These are phyloP conservation scores for Fusarium fujikuroi DNA, from an alignment of 2,329 filamentous ascomycete species.

Conservation along the genomic window DNA sequence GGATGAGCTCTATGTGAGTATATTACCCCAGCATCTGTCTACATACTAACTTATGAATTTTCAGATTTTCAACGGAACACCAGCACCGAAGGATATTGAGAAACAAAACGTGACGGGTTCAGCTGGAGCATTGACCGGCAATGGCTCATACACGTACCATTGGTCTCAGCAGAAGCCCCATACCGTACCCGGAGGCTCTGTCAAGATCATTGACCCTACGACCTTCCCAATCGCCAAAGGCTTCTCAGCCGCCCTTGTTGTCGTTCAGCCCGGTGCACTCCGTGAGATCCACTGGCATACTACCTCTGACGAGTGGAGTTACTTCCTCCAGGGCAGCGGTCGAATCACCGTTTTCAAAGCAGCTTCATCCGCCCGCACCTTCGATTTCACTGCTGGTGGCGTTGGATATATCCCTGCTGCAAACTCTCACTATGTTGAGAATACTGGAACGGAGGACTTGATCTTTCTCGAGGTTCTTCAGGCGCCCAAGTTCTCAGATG, in stretches of 20 bases:
- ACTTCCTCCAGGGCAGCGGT: conserved; percentile 14
- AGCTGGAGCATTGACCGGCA: not conserved
- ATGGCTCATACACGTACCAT: conserved; percentile 18
- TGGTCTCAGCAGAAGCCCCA: conserved; percentile 20
- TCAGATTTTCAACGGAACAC: conserved; percentile 19
- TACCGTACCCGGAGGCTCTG: conserved; percentile 10
- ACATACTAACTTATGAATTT: accelerated
- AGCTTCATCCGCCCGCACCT: not conserved
- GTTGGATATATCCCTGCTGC: conserved; percentile 11
- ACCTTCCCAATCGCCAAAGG: conserved; percentile 9
- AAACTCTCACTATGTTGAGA: conserved; percentile 20
- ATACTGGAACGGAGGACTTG: conserved; percentile 8
- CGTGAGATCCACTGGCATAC: conserved; percentile 21
- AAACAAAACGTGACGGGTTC: conserved; percentile 6
- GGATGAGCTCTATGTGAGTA: conserved; percentile 13
- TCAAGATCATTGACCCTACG: conserved; percentile 9
- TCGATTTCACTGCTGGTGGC: conserved; percentile 11
- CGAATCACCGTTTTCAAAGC: conserved; percentile 11
- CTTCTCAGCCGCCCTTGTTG: conserved; percentile 8
- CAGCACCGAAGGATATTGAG: conserved; percentile 6
- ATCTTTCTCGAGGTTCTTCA: conserved; percentile 19
- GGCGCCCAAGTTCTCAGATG: conserved; percentile 12
- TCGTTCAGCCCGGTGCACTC: conserved; percentile 5
- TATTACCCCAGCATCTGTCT: accelerated
- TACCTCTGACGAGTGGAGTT: conserved; percentile 15